A percentile compares a stretch with the other conserved stretches of the same genome.
Conservation (phyloP, 2,329 filamentous ascomycete genomes). For the Aspergillus fructus region DNA sequence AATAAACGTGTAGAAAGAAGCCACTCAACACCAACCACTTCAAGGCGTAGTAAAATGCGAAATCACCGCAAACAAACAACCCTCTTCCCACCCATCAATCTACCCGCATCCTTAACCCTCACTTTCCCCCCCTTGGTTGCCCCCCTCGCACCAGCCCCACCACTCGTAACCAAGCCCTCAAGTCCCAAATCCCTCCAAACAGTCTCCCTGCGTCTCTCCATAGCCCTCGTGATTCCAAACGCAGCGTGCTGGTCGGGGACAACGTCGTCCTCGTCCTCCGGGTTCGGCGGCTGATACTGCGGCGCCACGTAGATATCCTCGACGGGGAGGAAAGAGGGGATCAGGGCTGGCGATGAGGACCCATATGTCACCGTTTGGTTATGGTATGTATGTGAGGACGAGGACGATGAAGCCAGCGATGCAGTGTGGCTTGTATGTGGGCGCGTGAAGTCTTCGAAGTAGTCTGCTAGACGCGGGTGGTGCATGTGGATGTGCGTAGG, state of each 20-base stretch:
- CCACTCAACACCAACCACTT: neutral
- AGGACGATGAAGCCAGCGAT: slow-evolving; percentile 11
- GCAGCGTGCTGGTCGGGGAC: slow-evolving; percentile 67
- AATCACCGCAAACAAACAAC: slow-evolving; percentile 37
- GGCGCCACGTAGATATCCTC: slow-evolving; percentile 63
- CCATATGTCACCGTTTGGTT: slow-evolving; percentile 28
- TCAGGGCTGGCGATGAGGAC: slow-evolving; percentile 30
- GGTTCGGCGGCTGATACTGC: slow-evolving; percentile 63
- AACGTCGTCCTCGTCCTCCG: slow-evolving; percentile 67
- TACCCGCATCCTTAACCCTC: slow-evolving; percentile 30
- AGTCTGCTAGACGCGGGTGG: slow-evolving; percentile 48
- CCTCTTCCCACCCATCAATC: slow-evolving; percentile 40
- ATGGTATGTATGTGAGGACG: slow-evolving; percentile 17
- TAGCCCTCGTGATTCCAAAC: slow-evolving; percentile 64
- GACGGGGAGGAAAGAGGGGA: slow-evolving; percentile 48
- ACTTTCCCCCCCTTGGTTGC: slow-evolving; percentile 19
- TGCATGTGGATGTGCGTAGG: slow-evolving; percentile 50
- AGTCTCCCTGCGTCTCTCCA: slow-evolving; percentile 53
- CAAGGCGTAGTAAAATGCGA: neutral
- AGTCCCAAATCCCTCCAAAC: slow-evolving; percentile 57
- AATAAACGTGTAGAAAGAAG: slow-evolving; percentile 1
- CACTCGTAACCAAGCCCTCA: slow-evolving; percentile 22
- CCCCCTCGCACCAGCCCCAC: slow-evolving; percentile 20
- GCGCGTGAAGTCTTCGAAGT: slow-evolving; percentile 52
- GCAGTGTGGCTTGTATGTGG: slow-evolving; percentile 37